A percentile compares a stretch with the other conserved stretches of the same genome.
Conservation (phyloP, 345 rosid species). For the Camelina sativa region DNA sequence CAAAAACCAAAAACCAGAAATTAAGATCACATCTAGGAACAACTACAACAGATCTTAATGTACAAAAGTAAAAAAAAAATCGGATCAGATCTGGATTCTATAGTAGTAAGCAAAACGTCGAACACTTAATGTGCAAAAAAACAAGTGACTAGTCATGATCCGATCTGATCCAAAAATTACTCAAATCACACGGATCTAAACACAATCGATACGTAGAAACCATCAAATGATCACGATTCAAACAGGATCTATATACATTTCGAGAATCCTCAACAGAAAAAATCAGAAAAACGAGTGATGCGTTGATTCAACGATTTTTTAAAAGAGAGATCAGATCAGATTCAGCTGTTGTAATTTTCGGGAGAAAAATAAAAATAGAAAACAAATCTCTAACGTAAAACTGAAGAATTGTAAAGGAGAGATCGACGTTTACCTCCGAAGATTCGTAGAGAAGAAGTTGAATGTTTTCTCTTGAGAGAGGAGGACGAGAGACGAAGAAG, state of each 20-base stretch:
- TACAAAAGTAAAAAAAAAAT: neutral
- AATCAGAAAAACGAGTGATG: neutral
- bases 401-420: too few relatives aligned
- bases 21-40: neutral
- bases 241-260: slow-evolving; percentile 28
- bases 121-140: slow-evolving; percentile 6
- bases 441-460: too few relatives aligned
- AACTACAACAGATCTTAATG: neutral
- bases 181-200: slow-evolving; percentile 22
- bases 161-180: neutral
- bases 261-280: neutral
- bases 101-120: neutral
- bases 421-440: too few relatives aligned
- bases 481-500: too few relatives aligned
- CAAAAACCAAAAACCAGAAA: slow-evolving; percentile 6
- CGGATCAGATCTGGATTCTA: slow-evolving; percentile 30
- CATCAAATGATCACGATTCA: neutral
- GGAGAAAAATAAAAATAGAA: too few relatives aligned
- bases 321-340: too few relatives aligned
- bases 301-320: too few relatives aligned
- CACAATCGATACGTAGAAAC: neutral
- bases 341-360: too few relatives aligned
- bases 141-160: neutral
- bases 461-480: too few relatives aligned
- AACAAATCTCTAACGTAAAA: too few relatives aligned